Conservation (phyloP, 2,329 filamentous ascomycete genomes). For the Beauveria scarabaeidicola region DNA sequence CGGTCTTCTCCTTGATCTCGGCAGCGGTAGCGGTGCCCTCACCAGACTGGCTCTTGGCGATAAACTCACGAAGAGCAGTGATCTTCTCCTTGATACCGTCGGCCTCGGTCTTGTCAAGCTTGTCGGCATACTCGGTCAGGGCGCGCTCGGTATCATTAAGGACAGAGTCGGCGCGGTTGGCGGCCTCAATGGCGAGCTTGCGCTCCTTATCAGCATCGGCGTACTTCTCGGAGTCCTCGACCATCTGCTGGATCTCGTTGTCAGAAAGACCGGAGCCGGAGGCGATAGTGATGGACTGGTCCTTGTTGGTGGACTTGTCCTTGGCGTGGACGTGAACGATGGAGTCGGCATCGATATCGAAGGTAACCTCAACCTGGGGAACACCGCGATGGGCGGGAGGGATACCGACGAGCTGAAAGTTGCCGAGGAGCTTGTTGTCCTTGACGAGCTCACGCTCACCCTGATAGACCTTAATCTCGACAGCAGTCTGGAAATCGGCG, state of each 20-base stretch:
- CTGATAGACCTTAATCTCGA: conserved; percentile 99
- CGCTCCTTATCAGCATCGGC: conserved; percentile 92
- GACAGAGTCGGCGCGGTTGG: conserved; percentile 94
- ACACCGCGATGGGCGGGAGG: conserved; percentile 94
- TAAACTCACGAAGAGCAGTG: conserved; percentile 71
- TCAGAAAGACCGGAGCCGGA: conserved; percentile 96
- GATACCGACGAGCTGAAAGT: conserved; percentile 98
- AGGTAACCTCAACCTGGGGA: conserved; percentile 94
- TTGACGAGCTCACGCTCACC: conserved; percentile 98
- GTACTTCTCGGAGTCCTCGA: conserved; percentile 95
- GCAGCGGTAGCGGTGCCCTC: conserved; percentile 79
- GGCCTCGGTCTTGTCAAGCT: conserved; percentile 92
- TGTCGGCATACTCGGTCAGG: conserved; percentile 91
- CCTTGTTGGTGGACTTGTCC: conserved; percentile 99
- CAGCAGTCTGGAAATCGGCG: conserved; percentile 95
- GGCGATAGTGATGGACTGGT: conserved; percentile 98
- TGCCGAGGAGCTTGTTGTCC: conserved; percentile 97
- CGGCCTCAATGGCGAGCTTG: conserved; percentile 88
- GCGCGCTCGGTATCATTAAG: conserved; percentile 98
- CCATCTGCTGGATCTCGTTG: conserved; percentile 92
- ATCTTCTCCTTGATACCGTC: conserved; percentile 95
- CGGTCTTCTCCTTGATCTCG: conserved; percentile 97
- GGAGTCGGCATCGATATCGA: conserved; percentile 96
- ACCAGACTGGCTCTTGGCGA: conserved; percentile 89
- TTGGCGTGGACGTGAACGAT: conserved; percentile 97